These are phyloP conservation scores for Pyrenophora graminea DNA, from an alignment of 2,329 filamentous ascomycete species.

Conservation along the genomic window DNA sequence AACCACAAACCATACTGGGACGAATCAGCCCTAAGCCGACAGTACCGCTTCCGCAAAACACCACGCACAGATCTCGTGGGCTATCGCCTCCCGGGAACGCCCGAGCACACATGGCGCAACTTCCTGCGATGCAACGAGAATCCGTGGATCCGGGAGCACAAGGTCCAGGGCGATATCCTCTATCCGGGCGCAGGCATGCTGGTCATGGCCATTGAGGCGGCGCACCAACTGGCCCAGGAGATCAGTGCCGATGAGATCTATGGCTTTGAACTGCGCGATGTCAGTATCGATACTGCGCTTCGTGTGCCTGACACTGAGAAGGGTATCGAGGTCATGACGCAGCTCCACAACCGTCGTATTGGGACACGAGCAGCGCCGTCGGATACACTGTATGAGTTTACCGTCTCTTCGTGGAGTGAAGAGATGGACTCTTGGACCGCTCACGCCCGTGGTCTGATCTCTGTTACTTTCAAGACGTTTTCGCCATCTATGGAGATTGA, in stretches of 20 bases:
- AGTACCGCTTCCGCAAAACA: conserved; percentile 4
- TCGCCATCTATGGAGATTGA: conserved; percentile 5
- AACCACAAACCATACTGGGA: conserved; percentile 10
- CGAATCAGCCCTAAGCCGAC: conserved; percentile 4
- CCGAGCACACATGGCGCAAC: conserved; percentile 14
- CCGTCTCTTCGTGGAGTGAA: conserved; percentile 8
- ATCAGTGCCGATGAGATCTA: conserved; percentile 2
- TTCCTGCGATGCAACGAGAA: conserved; percentile 10
- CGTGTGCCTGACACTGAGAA: conserved; percentile 10
- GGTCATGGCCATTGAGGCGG: conserved; percentile 42
- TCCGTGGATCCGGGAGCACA: conserved; percentile 21
- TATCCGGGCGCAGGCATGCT: conserved; percentile 53
- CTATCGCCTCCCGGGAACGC: conserved; percentile 5
- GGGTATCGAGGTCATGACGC: conserved; percentile 12
- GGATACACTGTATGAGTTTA: conserved; percentile 9
- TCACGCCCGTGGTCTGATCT: conserved; percentile 6
- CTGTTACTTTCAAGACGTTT: conserved; percentile 3
- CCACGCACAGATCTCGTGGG: conserved; percentile 10
- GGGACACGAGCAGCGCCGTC: conserved; percentile 9
- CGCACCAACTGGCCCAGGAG: conserved; percentile 1
- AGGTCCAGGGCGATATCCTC: conserved; percentile 36
- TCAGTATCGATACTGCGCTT: conserved; percentile 7
- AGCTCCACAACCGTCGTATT: conserved; percentile 10
- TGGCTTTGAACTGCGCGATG: conserved; percentile 6
- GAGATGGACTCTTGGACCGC: conserved; percentile 6